phyloP scores from a whole-genome alignment of 495 filamentous ascomycete genomes.

The Aspergillus panamensis region DNA sequence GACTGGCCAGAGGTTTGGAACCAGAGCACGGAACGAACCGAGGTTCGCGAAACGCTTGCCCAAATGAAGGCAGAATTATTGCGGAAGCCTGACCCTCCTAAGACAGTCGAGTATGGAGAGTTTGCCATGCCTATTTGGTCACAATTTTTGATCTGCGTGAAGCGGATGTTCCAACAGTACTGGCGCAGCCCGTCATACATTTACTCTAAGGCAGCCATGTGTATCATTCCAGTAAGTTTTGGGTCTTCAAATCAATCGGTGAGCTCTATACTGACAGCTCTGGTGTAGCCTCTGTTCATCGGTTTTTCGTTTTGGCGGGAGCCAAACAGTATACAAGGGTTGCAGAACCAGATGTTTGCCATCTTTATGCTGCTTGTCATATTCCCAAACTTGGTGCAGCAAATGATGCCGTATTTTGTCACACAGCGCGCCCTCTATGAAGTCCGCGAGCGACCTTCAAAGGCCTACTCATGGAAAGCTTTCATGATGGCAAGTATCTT shows the following conservation, averaged over 20 bases:
- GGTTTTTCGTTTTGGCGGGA: constrained; percentile 84
- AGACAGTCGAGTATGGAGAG: constrained; percentile 37
- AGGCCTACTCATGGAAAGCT: constrained; percentile 76
- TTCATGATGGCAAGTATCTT: constrained; percentile 79
- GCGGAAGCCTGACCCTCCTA: constrained; percentile 38
- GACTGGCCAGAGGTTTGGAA: constrained; percentile 83
- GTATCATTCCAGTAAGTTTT: constrained; percentile 35
- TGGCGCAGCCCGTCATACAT: constrained; percentile 88
- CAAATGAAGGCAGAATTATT: constrained; percentile 55
- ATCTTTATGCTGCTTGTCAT: constrained; percentile 81
- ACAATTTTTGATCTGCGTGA: constrained; percentile 47
- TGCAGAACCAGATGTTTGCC: constrained; percentile 84
- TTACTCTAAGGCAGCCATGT: constrained; percentile 64
- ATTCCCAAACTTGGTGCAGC: constrained; percentile 70
- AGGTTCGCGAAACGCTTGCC: constrained; percentile 63
- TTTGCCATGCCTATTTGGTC: constrained; percentile 49
- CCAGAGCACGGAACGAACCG: constrained; percentile 60
- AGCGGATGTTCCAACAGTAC: constrained; percentile 80
- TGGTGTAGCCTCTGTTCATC: constrained; percentile 68
- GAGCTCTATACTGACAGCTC: constrained; percentile 31
- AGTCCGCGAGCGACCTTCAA: constrained; percentile 77
- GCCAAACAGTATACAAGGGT: constrained; percentile 65
- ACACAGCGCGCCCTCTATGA: constrained; percentile 78
- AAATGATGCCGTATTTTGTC: constrained; percentile 83
- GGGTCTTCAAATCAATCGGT: not conserved